Conservation (phyloP, 1,139 yeast species). For the Meyerozyma athensensis region DNA sequence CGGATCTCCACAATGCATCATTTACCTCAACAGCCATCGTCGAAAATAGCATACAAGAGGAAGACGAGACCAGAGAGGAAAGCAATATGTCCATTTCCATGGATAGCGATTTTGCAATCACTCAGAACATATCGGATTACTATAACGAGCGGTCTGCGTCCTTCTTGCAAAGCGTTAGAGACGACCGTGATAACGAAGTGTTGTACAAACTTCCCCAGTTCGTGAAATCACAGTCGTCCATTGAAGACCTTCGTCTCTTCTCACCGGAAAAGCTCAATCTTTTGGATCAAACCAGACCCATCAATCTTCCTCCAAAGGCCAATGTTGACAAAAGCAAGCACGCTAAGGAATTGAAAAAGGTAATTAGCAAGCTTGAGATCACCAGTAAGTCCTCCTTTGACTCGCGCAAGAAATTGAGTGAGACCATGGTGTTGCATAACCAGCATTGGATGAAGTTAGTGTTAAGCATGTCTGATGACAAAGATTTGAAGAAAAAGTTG, state of each 20-base stretch:
- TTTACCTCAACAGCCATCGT: conserved; percentile 7
- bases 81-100: conserved; percentile 8
- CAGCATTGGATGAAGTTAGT: conserved; percentile 27
- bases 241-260: conserved; percentile 37
- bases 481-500: conserved; percentile 25
- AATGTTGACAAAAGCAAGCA: conserved; percentile 34
- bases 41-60: conserved; percentile 18
- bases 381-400: conserved; percentile 20
- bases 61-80: conserved; percentile 12
- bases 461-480: conserved; percentile 14
- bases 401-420: conserved; percentile 12
- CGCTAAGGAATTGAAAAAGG: conserved; percentile 33
- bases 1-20: conserved; percentile 8
- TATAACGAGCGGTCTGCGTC: conserved; percentile 36
- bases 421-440: conserved; percentile 15
- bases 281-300: conserved; percentile 43
- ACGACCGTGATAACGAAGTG: conserved; percentile 30
- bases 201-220: conserved; percentile 37
- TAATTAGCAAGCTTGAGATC: conserved; percentile 28
- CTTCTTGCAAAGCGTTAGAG: conserved; percentile 27
- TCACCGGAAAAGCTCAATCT: conserved; percentile 38
- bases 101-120: conserved; percentile 32
- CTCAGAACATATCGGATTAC: conserved; percentile 33
- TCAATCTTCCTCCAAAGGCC: conserved; percentile 42
- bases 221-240: conserved; percentile 38